Evolutionary conservation across 768 basidiomycete species (phyloP), one percentile per base, ranked within the genome.

Genomic region (Auricularia sp.): DNA sequence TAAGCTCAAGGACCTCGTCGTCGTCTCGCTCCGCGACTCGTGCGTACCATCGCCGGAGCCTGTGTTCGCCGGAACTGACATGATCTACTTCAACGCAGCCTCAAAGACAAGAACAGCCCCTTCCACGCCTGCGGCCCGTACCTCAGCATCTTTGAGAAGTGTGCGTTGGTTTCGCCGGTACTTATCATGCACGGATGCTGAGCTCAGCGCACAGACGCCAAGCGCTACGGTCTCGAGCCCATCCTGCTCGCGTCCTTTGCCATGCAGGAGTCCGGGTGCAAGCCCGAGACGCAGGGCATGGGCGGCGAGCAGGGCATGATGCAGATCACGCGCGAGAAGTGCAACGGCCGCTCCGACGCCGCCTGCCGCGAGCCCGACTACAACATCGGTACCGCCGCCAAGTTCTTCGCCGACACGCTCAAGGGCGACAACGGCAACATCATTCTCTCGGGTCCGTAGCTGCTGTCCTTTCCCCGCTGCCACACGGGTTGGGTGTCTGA

Each of bases 241-340:
- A 90, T 94, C 72, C 77, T 95, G 68, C 74, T 95, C 45, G 93
- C 92, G 2, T 82, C 92, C 0, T 88, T 96, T 68, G 92, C 92
- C 39, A 88, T 96, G 87, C 92, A 95, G 73, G 94, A 96, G 73
- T 85, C 83, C 42, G 77, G 78, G 42, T 96, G 93, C 80, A 85
- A 88, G 68, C 81, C 86, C 2, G 65, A 75, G 14, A 82, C 82
- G 4, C 78, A 85, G 56, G 92, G 92, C 63, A 87, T 86, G 14
- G 89, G 79, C 24, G 89, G 91, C 56, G 92, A 94, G 74, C 87
- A 90, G 70, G 92, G 91, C 36, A 65, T 70, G 63, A 94, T 94
- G 92, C 92, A 94, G 73, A 79, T 94, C 67, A 89, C 89, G 18
- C 71, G 74, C 44, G 89, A 90, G 67, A 94, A 93, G 75, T 94